phyloP scores from a whole-genome alignment of 176 grass and related monocot genomes.

The Aegilops tauschii region DNA sequence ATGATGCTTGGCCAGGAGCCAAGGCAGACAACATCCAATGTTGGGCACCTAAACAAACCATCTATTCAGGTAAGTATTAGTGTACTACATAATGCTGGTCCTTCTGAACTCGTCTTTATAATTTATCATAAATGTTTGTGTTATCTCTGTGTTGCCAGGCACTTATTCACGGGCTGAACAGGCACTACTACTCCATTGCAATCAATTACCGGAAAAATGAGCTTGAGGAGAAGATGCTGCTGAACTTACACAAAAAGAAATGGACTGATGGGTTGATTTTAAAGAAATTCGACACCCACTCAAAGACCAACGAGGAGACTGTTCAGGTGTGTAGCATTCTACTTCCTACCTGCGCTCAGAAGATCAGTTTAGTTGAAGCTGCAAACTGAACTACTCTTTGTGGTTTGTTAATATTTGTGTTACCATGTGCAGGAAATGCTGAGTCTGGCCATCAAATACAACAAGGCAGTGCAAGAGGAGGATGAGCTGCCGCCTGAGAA shows the following conservation, averaged over 20 bases:
- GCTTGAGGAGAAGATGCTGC: slow-evolving; percentile 95
- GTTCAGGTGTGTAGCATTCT: slow-evolving; percentile 59
- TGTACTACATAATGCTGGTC: not conserved
- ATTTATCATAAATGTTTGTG: not conserved
- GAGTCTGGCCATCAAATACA: slow-evolving; percentile 91
- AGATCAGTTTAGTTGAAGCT: not conserved
- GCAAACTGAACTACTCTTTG: not conserved
- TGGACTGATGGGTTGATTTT: slow-evolving; percentile 96
- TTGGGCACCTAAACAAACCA: slow-evolving; percentile 96
- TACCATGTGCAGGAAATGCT: slow-evolving; percentile 78
- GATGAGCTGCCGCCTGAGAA: slow-evolving; percentile 96
- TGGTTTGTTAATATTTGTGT: not conserved
- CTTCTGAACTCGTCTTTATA: not conserved
- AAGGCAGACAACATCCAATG: slow-evolving; percentile 90
- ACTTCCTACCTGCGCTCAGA: not conserved
- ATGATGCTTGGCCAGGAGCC: slow-evolving; percentile 99
- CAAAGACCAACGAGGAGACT: slow-evolving; percentile 93
- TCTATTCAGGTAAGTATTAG: slow-evolving; percentile 75
- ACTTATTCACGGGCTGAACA: slow-evolving; percentile 92
- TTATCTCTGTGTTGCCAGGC: slow-evolving; percentile 47
- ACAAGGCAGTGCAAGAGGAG: slow-evolving; percentile 98
- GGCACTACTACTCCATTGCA: slow-evolving; percentile 98
- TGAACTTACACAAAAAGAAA: slow-evolving; percentile 98
- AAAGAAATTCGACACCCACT: slow-evolving; percentile 70
- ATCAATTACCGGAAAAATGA: slow-evolving; percentile 99